Evolutionary conservation across 2,329 filamentous ascomycete genomes (phyloP), one percentile per base, ranked within the genome.

Genomic region (Byssoonygena ceratinophila): DNA sequence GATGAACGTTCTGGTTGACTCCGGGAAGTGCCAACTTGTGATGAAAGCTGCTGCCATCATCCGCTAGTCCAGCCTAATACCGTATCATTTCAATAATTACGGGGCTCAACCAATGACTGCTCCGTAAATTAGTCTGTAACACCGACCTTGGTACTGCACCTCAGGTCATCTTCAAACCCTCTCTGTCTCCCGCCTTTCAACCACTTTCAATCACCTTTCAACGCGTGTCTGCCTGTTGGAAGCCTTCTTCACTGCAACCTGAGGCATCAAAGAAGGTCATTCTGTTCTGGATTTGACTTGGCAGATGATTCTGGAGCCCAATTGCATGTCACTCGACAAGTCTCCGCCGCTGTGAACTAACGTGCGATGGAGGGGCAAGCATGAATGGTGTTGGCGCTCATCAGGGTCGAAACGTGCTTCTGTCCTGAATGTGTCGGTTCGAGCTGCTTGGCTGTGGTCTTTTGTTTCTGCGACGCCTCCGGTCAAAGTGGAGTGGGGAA

Each of bases 341-440:
- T 12, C 31, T 34, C 4, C 3, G 31, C 27, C 27, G 5, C 11
- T 5, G 27, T 31, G 27, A 11, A 11, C 11, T 5, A 31, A 32
- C n/a, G 16, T 25, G 16, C 16, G 31, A 47, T 39, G 45, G 32
- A 25, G 45, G 32, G 40, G 31, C 14, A 20, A 20, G 22, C 20
- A 46, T 22, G 44, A 46, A 27, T n/a, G 45, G 2, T 9, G 2
- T 32, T 20, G 12, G 20, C 5, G 23, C 25, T 8, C 18, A 16
- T 39, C 31, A 36, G 16, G 31, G 44, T 34, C 29, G 6, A 36
- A 9, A 14, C 7, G 37, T 25, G 11, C 43, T 25, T 31, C 25
- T 22, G 8, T 47, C 40, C 52, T 66, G 60, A 59, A 73, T 73
- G 71, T 73, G 71, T 66, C 70, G 71, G n/a, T 70, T 70, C 57